Conservation (phyloP, 257 asterid genomes). For the Solanum arcanum region DNA sequence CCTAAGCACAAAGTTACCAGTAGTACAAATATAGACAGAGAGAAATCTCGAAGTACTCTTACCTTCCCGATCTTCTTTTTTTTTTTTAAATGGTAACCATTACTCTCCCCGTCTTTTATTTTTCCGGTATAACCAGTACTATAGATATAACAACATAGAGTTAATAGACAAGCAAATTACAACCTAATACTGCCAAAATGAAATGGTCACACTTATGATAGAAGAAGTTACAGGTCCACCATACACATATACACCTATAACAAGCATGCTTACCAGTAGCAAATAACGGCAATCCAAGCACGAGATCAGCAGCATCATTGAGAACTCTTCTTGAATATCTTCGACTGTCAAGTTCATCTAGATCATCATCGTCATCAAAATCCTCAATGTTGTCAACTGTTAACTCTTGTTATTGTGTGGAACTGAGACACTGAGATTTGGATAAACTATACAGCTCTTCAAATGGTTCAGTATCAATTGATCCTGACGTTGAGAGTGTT, state of each 20-base stretch:
- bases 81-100: not conserved
- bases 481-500: slow-evolving; percentile 38
- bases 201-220: not conserved
- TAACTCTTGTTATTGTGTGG: slow-evolving; percentile 56
- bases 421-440: slow-evolving; percentile 48
- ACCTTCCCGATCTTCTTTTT: not conserved
- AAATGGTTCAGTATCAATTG: slow-evolving; percentile 48
- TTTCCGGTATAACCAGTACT: not conserved
- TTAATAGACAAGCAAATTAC: not conserved
- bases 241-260: not conserved
- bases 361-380: slow-evolving; percentile 53
- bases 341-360: slow-evolving; percentile 57
- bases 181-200: not conserved
- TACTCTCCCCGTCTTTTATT: not conserved
- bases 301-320: slow-evolving; percentile 84
- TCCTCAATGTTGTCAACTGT: slow-evolving; percentile 91
- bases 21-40: not conserved
- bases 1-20: not conserved
- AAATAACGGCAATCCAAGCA: slow-evolving; percentile 66
- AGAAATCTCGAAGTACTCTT: not conserved
- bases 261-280: slow-evolving; percentile 45
- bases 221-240: not conserved
- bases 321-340: slow-evolving; percentile 87
- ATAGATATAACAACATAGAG: not conserved
- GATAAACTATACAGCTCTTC: slow-evolving; percentile 49